Conservation (phyloP, 495 filamentous ascomycete species). For the Viridothelium virens region DNA sequence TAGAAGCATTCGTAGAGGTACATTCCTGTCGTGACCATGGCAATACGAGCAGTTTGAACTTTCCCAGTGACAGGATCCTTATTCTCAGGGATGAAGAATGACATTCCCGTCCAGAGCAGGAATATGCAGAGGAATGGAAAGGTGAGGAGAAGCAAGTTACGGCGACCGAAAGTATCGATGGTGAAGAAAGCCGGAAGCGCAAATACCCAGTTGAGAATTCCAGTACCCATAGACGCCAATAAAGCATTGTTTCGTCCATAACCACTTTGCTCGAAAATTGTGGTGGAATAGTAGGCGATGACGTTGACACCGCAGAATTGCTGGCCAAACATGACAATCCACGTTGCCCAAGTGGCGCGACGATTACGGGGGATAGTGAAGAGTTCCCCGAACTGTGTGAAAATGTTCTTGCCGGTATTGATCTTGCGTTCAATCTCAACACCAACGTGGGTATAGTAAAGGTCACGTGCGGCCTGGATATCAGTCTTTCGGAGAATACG, state of each 20-base stretch:
- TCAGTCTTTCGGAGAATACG: constrained; percentile 19
- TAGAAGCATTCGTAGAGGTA: constrained; percentile 37
- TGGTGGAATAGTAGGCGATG: constrained; percentile 25
- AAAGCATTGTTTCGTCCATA: constrained; percentile 15
- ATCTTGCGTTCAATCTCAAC: constrained; percentile 13
- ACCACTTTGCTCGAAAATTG: constrained; percentile 21
- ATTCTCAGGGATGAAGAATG: constrained; percentile 14
- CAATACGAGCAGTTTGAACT: constrained; percentile 12
- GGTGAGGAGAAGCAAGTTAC: constrained; percentile 20
- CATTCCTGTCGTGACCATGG: constrained; percentile 15
- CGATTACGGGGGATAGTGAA: constrained; percentile 17
- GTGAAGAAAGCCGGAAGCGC: constrained; percentile 24
- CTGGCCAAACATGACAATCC: constrained; percentile 22
- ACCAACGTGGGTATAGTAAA: constrained; percentile 23
- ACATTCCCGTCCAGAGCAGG: constrained; percentile 17
- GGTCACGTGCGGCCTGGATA: constrained; percentile 23
- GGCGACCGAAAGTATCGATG: constrained; percentile 24
- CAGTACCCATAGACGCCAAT: constrained; percentile 23
- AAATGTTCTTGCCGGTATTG: constrained; percentile 8
- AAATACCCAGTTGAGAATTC: constrained; percentile 22
- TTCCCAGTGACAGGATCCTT: constrained; percentile 10
- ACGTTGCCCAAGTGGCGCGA: constrained; percentile 18
- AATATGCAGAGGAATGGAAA: constrained; percentile 20
- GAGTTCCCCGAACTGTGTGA: constrained; percentile 8
- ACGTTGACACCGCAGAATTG: constrained; percentile 28